Conservation (phyloP, 1,139 yeast species). For the Hyphopichia fennica region DNA sequence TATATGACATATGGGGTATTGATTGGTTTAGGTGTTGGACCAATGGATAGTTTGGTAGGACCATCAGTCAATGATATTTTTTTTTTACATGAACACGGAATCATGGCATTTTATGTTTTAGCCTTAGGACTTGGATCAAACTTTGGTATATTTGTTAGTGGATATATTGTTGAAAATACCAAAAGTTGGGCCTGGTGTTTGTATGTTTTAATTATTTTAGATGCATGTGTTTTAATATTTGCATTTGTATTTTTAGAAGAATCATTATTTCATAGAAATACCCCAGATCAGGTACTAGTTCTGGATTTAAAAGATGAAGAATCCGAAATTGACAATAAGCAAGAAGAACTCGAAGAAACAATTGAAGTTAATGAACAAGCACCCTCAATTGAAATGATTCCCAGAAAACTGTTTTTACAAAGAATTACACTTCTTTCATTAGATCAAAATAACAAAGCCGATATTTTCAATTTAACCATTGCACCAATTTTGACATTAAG, state of each 20-base stretch:
- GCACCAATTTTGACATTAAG: conserved; percentile 4
- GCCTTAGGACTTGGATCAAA: conserved; percentile 40
- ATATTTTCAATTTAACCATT: conserved; percentile 11
- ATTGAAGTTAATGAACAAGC: background rate
- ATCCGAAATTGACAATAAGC: background rate
- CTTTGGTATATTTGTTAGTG: conserved; percentile 48
- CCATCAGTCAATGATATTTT: conserved; percentile 2
- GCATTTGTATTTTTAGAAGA: conserved; percentile 5
- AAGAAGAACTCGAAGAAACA: background rate
- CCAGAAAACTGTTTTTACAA: background rate
- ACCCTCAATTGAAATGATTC: background rate
- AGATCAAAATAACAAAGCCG: conserved; percentile 7
- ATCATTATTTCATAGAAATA: conserved; percentile 1
- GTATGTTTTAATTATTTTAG: conserved; percentile 8
- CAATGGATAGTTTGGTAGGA: conserved; percentile 2
- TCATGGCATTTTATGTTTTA: background rate
- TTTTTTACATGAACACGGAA: conserved; percentile 11
- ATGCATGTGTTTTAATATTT: conserved; percentile 11
- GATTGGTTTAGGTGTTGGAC: conserved; percentile 3
- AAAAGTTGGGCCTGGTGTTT: conserved; percentile 4
- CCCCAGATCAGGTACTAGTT: background rate
- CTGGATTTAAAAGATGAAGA: background rate
- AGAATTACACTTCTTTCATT: background rate
- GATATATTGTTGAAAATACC: conserved; percentile 16
- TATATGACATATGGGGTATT: conserved; percentile 1